Evolutionary conservation across 2,329 filamentous ascomycete species (phyloP), one percentile per base, ranked within the genome.

Genomic region (Sarocladiaceae sp.): DNA sequence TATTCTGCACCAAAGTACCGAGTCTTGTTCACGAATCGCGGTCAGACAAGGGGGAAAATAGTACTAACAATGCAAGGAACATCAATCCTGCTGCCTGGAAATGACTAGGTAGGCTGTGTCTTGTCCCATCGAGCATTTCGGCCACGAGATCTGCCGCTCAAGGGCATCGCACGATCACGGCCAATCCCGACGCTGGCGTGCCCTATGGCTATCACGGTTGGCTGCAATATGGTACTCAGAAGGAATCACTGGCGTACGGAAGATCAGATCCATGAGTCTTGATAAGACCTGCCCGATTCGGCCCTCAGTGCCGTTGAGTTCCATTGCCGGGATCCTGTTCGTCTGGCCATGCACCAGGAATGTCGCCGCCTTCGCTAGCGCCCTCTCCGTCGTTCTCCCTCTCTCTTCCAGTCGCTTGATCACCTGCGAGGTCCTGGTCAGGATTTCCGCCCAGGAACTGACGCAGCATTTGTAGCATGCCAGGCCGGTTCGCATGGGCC

Each of bases 301-400:
- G 33, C 9, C 21, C 6, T 35, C 33, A 35, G 21, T 15, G 15
- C 21, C 33, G 10, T 4, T 10, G 33, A 35, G 11, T 34, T 33
- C 41, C 31, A 35, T 23, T 45, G 18, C 32, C 45, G n/a, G 45
- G 49, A 24, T 33, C 46, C 10, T 54, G 46, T 20, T 58, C 58
- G n/a, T 54, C 56, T 13, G 63, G 63, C 63, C 63, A 65, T 24
- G 59, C 58, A 24, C 63, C 63, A 11, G 63, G 63, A 10, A 59
- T 32, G 6, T 43, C 44, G 12, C 35, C 39, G 26, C 32, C 27
- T 6, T 45, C 48, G 9, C 40, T 44, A 6, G 47, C 47, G n/a
- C 34, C 29, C 26, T 43, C 46, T 9, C 44, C 53, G 15, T 45
- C 45, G 20, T 31, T 37, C 9, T 47, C 47, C 18, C 35, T 48